Evolutionary conservation across 2,329 filamentous ascomycete species (phyloP).

Genomic region (Scedosporium aurantiacum): DNA sequence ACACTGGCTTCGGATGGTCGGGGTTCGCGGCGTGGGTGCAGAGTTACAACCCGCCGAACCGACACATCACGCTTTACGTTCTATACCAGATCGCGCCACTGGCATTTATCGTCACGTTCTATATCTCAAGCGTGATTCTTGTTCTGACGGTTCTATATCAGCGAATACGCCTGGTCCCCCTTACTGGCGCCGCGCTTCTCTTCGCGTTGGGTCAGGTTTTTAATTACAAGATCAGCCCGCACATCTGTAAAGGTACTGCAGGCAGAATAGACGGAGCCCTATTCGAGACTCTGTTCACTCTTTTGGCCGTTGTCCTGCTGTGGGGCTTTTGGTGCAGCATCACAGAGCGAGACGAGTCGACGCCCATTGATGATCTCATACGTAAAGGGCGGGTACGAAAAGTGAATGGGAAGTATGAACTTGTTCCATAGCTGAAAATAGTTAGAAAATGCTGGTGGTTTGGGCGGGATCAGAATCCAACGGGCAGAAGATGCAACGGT

Average conservation of each 20-base stretch:
- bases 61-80: slow-evolving; percentile 80
- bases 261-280: slow-evolving; percentile 88
- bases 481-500: too few relatives aligned
- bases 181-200: slow-evolving; percentile 60
- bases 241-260: slow-evolving; percentile 73
- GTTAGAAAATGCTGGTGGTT: too few relatives aligned
- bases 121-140: slow-evolving; percentile 69
- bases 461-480: too few relatives aligned
- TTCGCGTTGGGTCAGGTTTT: slow-evolving; percentile 93
- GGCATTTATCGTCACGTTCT: slow-evolving; percentile 80
- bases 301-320: slow-evolving; percentile 68
- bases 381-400: too few relatives aligned
- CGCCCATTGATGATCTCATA: too few relatives aligned
- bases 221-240: slow-evolving; percentile 83
- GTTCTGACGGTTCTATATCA: slow-evolving; percentile 82
- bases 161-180: slow-evolving; percentile 79
- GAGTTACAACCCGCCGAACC: slow-evolving; percentile 48
- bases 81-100: slow-evolving; percentile 85
- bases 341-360: slow-evolving; percentile 69
- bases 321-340: slow-evolving; percentile 99
- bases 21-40: slow-evolving; percentile 51
- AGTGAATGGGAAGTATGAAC: too few relatives aligned
- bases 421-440: too few relatives aligned
- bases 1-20: slow-evolving; percentile 83
- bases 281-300: slow-evolving; percentile 87